Conservation (phyloP, 2,329 filamentous ascomycete species). For the Venturia oleaginea region DNA sequence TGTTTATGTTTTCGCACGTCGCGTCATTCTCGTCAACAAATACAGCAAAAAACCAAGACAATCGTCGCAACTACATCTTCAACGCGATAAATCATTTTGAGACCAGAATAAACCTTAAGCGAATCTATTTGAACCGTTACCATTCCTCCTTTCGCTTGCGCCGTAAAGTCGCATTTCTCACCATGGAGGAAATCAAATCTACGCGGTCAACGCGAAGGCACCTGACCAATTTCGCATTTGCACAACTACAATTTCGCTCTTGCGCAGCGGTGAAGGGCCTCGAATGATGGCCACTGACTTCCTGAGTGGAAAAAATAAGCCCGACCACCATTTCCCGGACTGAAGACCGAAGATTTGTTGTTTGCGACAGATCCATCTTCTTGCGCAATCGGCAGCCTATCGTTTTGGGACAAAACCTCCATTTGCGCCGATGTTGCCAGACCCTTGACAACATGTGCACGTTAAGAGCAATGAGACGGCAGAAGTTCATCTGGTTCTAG, state of each 20-base stretch:
- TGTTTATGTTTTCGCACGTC: neutral
- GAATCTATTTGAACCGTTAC: too few relatives aligned
- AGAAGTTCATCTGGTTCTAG: neutral
- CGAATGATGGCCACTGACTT: neutral
- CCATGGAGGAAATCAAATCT: neutral
- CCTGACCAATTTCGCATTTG: neutral
- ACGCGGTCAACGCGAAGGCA: neutral
- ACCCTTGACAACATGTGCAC: neutral
- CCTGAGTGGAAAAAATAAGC: neutral
- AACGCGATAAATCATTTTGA: neutral
- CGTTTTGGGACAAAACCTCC: neutral
- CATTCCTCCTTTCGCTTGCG: neutral
- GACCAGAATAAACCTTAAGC: neutral
- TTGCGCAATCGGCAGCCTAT: neutral
- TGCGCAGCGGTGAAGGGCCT: neutral
- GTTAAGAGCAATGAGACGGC: neutral
- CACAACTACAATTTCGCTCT: neutral
- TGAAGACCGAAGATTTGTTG: neutral
- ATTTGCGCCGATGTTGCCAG: slow-evolving; percentile 1
- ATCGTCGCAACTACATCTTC: neutral
- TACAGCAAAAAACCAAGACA: neutral
- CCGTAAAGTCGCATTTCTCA: neutral
- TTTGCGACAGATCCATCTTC: neutral
- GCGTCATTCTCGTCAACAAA: neutral
- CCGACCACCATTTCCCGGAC: neutral